phyloP scores from a whole-genome alignment of 2,329 filamentous ascomycete genomes.

The Exophiala sp. region DNA sequence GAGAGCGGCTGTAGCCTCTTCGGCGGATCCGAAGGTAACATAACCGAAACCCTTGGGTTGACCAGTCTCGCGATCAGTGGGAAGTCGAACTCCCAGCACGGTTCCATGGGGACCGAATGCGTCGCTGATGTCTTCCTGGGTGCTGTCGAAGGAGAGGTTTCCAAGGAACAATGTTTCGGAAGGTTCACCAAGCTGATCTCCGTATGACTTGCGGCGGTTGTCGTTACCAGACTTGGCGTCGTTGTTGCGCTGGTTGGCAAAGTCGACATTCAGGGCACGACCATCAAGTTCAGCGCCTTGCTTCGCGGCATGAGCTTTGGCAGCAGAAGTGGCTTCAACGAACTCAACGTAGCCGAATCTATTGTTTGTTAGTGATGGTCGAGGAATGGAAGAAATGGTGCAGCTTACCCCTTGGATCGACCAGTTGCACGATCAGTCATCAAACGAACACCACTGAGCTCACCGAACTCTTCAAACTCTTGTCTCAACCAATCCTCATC shows the following conservation, averaged over 20 bases:
- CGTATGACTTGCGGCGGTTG: conserved; percentile 55
- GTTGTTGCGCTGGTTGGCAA: conserved; percentile 64
- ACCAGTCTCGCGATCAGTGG: conserved; percentile 80
- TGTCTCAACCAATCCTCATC: conserved; percentile 77
- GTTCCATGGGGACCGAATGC: conserved; percentile 69
- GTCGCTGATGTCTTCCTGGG: conserved; percentile 69
- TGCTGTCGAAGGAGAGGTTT: conserved; percentile 81
- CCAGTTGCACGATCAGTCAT: conserved; percentile 78
- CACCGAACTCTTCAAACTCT: conserved; percentile 77
- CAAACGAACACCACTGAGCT: conserved; percentile 69
- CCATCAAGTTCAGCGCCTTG: conserved; percentile 70
- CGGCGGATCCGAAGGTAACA: conserved; percentile 74
- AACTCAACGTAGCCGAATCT: conserved; percentile 92
- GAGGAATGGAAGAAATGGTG: conserved; percentile 8
- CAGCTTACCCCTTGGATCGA: conserved; percentile 71
- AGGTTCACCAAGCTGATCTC: conserved; percentile 74
- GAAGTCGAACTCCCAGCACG: conserved; percentile 78
- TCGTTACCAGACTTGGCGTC: conserved; percentile 57
- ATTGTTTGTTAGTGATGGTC: conserved; percentile 28
- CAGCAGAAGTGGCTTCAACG: conserved; percentile 61
- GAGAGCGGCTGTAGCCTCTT: conserved; percentile 76
- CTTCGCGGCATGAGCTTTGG: conserved; percentile 71
- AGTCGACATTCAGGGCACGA: conserved; percentile 74
- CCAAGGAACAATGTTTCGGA: conserved; percentile 87
- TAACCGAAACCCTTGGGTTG: conserved; percentile 91